phyloP scores from a whole-genome alignment of 768 basidiomycete species.

The Guyanaporus albipodus region DNA sequence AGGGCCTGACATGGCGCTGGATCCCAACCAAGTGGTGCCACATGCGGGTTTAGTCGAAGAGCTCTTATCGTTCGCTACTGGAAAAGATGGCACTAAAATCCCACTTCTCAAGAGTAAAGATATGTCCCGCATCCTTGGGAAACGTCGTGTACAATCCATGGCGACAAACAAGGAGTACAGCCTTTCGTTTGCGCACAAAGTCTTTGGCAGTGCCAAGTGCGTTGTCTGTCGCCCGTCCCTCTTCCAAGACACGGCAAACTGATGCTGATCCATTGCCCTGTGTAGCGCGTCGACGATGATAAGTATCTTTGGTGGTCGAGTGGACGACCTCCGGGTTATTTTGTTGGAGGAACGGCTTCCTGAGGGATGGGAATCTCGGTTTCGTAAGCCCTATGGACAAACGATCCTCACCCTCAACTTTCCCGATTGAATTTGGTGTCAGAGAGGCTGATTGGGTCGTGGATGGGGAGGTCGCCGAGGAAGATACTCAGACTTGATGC shows the following conservation, averaged over 20 bases:
- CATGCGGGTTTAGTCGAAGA: slow-evolving; percentile 51
- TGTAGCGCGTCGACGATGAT: slow-evolving; percentile 58
- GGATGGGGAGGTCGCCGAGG: background rate
- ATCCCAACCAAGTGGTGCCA: slow-evolving; percentile 51
- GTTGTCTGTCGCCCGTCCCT: slow-evolving; percentile 18
- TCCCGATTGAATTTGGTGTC: slow-evolving; percentile 12
- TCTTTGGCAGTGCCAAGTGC: slow-evolving; percentile 67
- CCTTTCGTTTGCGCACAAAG: slow-evolving; percentile 46
- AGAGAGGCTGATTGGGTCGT: slow-evolving; percentile 16
- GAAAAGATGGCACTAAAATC: slow-evolving; percentile 48
- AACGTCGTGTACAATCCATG: slow-evolving; percentile 57
- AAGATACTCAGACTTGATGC: background rate
- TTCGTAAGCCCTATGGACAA: slow-evolving; percentile 52
- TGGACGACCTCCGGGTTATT: slow-evolving; percentile 50
- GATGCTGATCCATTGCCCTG: background rate
- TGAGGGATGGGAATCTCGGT: slow-evolving; percentile 64
- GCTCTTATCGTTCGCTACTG: slow-evolving; percentile 55
- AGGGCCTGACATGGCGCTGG: slow-evolving; percentile 51
- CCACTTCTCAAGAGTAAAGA: slow-evolving; percentile 53
- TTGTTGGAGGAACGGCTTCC: slow-evolving; percentile 70
- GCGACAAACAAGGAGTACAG: slow-evolving; percentile 54
- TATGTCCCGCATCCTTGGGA: slow-evolving; percentile 51
- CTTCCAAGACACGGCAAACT: background rate
- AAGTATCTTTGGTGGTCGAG: slow-evolving; percentile 41
- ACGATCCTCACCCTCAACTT: slow-evolving; percentile 55